Evolutionary conservation across 345 rosid species (phyloP).

Genomic region (Eucalyptus marginata): DNA sequence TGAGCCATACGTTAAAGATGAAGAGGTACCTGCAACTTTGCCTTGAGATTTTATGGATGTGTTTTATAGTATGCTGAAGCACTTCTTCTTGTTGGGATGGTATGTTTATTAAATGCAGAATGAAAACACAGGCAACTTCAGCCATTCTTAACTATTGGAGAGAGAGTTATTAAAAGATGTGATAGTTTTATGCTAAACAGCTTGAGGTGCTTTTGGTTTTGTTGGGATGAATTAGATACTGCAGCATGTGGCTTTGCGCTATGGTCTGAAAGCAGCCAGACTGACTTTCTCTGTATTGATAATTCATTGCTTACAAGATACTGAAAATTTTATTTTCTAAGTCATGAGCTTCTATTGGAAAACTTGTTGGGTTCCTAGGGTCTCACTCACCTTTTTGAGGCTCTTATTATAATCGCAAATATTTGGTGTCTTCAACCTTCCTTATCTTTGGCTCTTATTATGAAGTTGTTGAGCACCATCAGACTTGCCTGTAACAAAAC

Average conservation of each 20-base stretch:
- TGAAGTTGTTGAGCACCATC: neutral
- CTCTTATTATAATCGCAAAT: neutral
- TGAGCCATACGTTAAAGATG: slow-evolving; percentile 85
- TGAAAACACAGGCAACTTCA: neutral
- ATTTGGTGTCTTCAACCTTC: neutral
- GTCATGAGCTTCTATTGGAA: neutral
- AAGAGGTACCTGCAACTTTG: slow-evolving; percentile 45
- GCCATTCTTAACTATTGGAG: neutral
- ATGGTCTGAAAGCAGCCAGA: neutral
- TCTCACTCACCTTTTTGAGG: neutral
- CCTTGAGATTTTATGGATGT: neutral
- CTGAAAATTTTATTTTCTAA: neutral
- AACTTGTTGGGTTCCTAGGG: neutral
- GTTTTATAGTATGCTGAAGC: neutral
- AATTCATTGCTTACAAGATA: neutral
- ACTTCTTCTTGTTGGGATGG: neutral
- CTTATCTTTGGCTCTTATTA: neutral
- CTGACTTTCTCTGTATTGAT: neutral
- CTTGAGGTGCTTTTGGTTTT: neutral
- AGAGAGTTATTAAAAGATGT: neutral
- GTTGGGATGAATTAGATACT: neutral
- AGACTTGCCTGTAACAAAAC: neutral
- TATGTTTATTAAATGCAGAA: neutral
- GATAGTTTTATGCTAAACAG: neutral
- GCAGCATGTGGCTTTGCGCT: neutral